A percentile compares a stretch with the other conserved stretches of the same genome.
Conservation (phyloP, 306 rosid genomes). For the Vigna mungo region DNA sequence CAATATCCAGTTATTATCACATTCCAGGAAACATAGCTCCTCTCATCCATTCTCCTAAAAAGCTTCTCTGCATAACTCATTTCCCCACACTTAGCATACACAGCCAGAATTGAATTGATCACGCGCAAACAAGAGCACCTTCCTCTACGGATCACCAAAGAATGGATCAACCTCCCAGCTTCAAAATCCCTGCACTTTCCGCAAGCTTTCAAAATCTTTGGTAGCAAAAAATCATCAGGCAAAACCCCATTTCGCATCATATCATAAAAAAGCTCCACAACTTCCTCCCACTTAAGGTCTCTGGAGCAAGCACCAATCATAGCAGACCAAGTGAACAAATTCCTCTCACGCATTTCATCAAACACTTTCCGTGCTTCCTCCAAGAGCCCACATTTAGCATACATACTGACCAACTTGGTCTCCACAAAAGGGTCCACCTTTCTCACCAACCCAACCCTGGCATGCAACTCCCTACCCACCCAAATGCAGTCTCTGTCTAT, state of each 20-base stretch:
- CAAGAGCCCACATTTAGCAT: conserved; percentile 77
- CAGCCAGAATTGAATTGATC: conserved; percentile 65
- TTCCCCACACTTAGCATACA: conserved; percentile 76
- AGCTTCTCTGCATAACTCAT: conserved; percentile 65
- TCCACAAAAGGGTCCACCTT: conserved; percentile 71
- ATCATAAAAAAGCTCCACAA: conserved; percentile 62
- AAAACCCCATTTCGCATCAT: conserved; percentile 72
- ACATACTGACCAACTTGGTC: conserved; percentile 89
- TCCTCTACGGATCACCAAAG: conserved; percentile 64
- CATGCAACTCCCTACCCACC: conserved; percentile 82
- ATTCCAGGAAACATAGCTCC: conserved; percentile 74
- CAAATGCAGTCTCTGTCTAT: conserved; percentile 66
- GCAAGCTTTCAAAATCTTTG: conserved; percentile 82
- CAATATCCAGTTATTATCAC: conserved; percentile 76
- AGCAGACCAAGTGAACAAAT: conserved; percentile 96
- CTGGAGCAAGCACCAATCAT: conserved; percentile 87
- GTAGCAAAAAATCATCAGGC: conserved; percentile 79
- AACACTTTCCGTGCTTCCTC: conserved; percentile 84
- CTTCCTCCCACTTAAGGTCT: conserved; percentile 72
- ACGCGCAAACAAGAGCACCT: conserved; percentile 53
- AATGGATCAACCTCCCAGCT: conserved; percentile 70
- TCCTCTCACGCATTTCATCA: conserved; percentile 77
- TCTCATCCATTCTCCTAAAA: conserved; percentile 69
- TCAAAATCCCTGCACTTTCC: conserved; percentile 64
- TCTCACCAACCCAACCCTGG: conserved; percentile 60